phyloP scores from a whole-genome alignment of 805 yeast genomes.

The Pachysolen tannophilus region DNA sequence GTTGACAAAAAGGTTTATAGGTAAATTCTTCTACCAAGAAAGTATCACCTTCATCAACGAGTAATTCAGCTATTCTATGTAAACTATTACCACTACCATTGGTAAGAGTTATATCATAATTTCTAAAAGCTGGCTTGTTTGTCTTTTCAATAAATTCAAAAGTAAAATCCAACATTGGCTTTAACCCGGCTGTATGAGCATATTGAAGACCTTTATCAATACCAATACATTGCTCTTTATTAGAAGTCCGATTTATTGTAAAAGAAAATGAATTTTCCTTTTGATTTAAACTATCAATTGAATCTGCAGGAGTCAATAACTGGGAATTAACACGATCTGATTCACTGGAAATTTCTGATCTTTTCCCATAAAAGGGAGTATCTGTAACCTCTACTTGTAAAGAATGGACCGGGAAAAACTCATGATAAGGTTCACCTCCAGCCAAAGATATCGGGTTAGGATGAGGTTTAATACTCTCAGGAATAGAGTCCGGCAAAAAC shows the following conservation, averaged over 20 bases:
- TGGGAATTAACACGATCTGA: no score
- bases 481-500: conserved; percentile 10
- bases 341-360: no score
- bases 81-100: conserved; percentile 52
- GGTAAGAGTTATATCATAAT: conserved; percentile 39
- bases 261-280: no score
- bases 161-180: conserved; percentile 26
- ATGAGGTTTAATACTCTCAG: conserved; percentile 30
- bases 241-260: no score
- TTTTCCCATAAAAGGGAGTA: conserved; percentile 31
- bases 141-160: conserved; percentile 28
- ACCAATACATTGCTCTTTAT: not conserved
- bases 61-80: conserved; percentile 41
- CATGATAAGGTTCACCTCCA: conserved; percentile 55
- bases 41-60: conserved; percentile 41
- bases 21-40: conserved; percentile 51
- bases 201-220: conserved; percentile 9
- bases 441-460: conserved; percentile 42
- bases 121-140: conserved; percentile 37
- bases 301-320: conserved; percentile 1
- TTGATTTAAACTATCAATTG: not conserved
- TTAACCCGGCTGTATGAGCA: conserved; percentile 5
- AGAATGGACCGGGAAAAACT: conserved; percentile 51
- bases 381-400: conserved; percentile 39
- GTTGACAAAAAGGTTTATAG: conserved; percentile 40